Base-by-base conservation (phyloP, 129 eudicot genomes). In the Saposhnikovia divaricata region DNA sequence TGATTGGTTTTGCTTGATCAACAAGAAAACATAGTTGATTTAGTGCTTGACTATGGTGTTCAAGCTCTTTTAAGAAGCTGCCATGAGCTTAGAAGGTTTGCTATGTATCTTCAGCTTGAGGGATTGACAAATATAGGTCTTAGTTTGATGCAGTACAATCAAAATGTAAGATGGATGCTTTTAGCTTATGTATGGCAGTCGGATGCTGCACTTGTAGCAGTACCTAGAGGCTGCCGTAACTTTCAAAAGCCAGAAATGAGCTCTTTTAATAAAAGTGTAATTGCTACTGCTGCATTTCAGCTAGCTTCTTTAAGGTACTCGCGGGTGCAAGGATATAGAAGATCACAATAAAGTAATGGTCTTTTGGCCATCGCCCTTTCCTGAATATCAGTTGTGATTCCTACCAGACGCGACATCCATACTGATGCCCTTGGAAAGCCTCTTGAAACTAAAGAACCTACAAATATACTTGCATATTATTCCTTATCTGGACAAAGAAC, bases 331-430 rank as follows among this genome's bases (percentile, higher is more conserved):
- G 96, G 95, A 8, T 91, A 88, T 55, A 79, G 89, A 69, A 87
- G 86, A 37, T 87, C 90, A n/a, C 55, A 38, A 43, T 78, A 48
- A 42, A 93, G 90, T n/a, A 84, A 76, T 37, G 96, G 89, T 85
- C 84, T 94, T 44, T 81, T 89, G 19, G 83, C 77, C 37, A 94
- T 16, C 89, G 97, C 19, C 96, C 96, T 3, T 88, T 81, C 76
- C 92, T 97, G 98, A 94, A 94, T 77, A 90, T 94, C 27, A 97
- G 85, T 80, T 92, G 34, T 31, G 79, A 94, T 94, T 65, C 92
- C 98, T 53, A 85, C 93, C 5, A 86, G 91, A 80, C 85, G 69
- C 68, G 94, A 77, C n/a, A 70, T 27, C 59, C 77, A 40, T 43
- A 9, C 45, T 5, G 45, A 43, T 43, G 45, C 45, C 45, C 45